These are phyloP conservation scores for Pleurozium schreberi DNA, from an alignment of 225 moss, liverwort and hornwort genomes.

Conservation along the genomic window DNA sequence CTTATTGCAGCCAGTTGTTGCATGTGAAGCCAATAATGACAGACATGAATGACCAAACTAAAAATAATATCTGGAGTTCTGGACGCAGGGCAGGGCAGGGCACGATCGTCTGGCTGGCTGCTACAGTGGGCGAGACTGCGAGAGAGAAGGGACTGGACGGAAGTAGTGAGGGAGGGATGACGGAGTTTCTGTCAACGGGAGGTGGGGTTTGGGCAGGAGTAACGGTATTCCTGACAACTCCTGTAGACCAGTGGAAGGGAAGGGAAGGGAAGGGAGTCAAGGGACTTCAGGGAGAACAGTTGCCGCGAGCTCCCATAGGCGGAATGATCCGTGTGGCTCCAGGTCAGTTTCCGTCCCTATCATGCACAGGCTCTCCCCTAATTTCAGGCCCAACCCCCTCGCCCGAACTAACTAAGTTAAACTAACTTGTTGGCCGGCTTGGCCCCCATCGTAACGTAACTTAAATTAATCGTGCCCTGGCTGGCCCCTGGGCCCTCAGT, in stretches of 20 bases:
- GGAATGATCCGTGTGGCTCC: not conserved
- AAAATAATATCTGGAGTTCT: not conserved
- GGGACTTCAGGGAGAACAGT: not conserved
- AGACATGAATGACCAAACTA: not conserved
- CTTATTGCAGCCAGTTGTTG: not conserved
- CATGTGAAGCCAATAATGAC: not conserved
- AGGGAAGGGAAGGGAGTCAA: not conserved
- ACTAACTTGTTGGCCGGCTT: not conserved
- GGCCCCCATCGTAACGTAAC: not conserved
- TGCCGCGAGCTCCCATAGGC: not conserved
- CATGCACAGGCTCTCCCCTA: slow-evolving; percentile 4
- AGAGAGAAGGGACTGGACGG: not conserved
- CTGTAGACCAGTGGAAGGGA: not conserved
- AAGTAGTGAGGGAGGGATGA: not conserved
- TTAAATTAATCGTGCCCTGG: not conserved
- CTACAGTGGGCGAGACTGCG: not conserved
- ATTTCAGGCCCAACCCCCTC: not conserved
- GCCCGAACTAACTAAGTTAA: not conserved
- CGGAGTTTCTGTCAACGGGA: not conserved
- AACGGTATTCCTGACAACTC: slow-evolving; percentile 12
- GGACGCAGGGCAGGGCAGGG: not conserved
- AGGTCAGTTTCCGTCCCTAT: not conserved
- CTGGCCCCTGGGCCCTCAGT: not conserved
- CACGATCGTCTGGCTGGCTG: not conserved
- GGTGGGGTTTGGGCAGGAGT: not conserved